Base-by-base conservation (phyloP, 2,329 filamentous ascomycete species). In the Ascochyta clinopodiicola region DNA sequence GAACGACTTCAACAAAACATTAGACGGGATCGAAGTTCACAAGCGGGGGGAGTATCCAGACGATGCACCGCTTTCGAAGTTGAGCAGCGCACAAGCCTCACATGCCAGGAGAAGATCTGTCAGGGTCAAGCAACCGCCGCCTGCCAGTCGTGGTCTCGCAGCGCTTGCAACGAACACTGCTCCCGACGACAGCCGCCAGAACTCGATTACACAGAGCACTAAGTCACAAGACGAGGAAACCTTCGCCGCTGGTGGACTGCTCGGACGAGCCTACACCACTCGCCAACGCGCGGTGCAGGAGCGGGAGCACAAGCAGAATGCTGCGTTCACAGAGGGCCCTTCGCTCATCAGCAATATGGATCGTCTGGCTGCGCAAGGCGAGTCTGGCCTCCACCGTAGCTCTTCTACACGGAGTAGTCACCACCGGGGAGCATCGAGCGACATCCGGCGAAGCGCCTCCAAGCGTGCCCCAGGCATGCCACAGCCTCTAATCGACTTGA, bases 401-500 rank as follows among this genome's bases (percentile, higher is more conserved):
- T 57, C 67, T 8, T 73, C 73, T 19, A 68, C 70, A 9, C 67
- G 74, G 21, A 74, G 71, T 51, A 69, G 52, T 19, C 67, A 72
- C 38, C 68, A 70, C 56, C 51, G 61, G 37, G 66, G 67, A 17
- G 65, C 66, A 2, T 75, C 76, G 22, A 68, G 72, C 35, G 74
- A 78, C 51, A 68, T 82, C 4, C 73, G 75, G 36, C 78, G 81
- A 44, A 78, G 78, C n/a, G 74, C 72, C n/a, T 84, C 83, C 2
- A 75, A 68, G 43, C 72, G 73, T 6, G 69, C 74, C 22, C 66
- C 64, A 29, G 65, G 62, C 8, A 77, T 73, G 64, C 80, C 81
- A 2, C 86, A 86, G 58, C 88, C 89, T 1, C 80, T 92, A 6
- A 76, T 92, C 27, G 89, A 90, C 66, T 80, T 92, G 36, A 87